Evolutionary conservation across 208 protist genomes (phyloP), one percentile per base, ranked within the genome.

Genomic region (Crithidia bombi): DNA sequence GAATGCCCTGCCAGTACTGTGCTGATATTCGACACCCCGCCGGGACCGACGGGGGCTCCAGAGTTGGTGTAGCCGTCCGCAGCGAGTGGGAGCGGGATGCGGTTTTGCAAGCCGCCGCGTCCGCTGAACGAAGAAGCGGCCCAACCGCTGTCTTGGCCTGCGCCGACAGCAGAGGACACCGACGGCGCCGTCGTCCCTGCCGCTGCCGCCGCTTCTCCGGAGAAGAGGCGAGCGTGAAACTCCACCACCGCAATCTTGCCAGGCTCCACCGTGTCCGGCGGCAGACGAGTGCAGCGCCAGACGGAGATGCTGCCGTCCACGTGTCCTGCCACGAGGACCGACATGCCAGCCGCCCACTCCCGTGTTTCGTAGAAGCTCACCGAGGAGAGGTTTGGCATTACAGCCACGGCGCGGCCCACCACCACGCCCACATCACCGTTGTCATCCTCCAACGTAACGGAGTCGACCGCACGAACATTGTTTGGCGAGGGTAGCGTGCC

Each of bases 281-380:
- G 89, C 10, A 92, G 74, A 2, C 87, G 87, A 14, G 81, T 85
- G 14, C 76, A 79, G 35, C 89, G 87, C 89, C 91, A 96, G 28
- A 93, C 75, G 5, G 75, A 76, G 21, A 96, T 36, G 55, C 81
- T 91, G 52, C 91, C 89, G 46, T 96, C 91, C 57, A 73, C 39
- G 73, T 96, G 91, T 3, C 91, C 91, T 0, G 87, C 90, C 32
- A 96, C 26, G 32, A 86, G 79, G 3, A 96, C 55, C 39, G 80
- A 79, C 65, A 88, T 89, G 32, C 91, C 91, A 2, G 75, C 36
- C 1, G 87, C 85, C 91, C 91, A 96, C 83, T 96, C 91, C 7
- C 62, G 51, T 23, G 87, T 89, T 21, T 93, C 54, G 69, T 91
- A 94, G 57, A 80, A 81, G 50, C 59, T 35, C 15, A 96, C 81